Evolutionary conservation across 257 asterid genomes (phyloP), one percentile per base, ranked within the genome.

Genomic region (Eustoma russellianum): DNA sequence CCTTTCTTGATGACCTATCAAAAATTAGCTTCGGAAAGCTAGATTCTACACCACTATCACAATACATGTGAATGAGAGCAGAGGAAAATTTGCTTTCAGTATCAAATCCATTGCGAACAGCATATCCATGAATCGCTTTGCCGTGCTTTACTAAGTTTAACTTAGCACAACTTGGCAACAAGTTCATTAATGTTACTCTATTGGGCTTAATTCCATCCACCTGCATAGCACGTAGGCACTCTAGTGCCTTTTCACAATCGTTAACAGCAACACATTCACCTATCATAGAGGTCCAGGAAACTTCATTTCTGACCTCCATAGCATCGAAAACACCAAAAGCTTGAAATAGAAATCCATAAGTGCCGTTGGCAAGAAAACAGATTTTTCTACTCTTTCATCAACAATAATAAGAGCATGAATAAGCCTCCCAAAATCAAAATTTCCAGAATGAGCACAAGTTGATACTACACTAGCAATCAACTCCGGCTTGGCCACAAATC

Each of bases 211-310:
- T 35, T n/a, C 35, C 52, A 53, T 73, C 79, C 28, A 44, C 51
- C 62, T 66, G 94, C 94, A 86, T 86, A 8, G 30, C 58, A 17
- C 70, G 66, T 30, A 83, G 47, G 66, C 65, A 77, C 55, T 55
- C 57, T 30, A 83, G 66, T 2, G 84, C 94, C 13, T 38, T 48
- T 12, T 1, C 49, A 48, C 71, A 66, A 53, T 80, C 76, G 17
- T 19, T 57, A 55, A 50, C 44, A 48, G 66, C 79, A 14, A 77
- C 55, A 61, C 70, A 80, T 56, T 91, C 94, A 0, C 74, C 54
- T 28, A 86, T 60, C 94, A 83, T 81, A 28, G 91, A 77, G 0
- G 95, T 86, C 95, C 95, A 86, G 2, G 88, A 78, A 2, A 83
- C 88, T 63, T 74, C 91, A 30, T 83, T 86, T 62, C 59, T 80